These are phyloP conservation scores for Zygosaccharomyces pseudorouxii DNA, from an alignment of 805 yeast species.

Conservation along the genomic window DNA sequence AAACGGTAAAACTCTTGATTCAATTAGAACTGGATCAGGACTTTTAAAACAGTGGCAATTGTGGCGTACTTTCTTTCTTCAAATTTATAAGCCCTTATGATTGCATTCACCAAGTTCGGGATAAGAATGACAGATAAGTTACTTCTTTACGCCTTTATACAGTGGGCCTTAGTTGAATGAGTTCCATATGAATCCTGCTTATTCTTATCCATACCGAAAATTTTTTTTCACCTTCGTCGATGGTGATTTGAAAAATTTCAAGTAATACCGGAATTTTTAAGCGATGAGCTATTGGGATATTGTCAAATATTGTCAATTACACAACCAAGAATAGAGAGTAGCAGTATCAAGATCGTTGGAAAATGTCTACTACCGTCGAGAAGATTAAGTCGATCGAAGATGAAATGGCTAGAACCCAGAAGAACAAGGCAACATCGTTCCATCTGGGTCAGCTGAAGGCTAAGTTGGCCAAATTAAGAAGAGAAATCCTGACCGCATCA, in stretches of 20 bases:
- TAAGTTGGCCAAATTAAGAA: constrained; percentile 87
- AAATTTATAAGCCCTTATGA: neutral
- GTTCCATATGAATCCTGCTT: neutral
- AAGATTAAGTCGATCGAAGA: constrained; percentile 85
- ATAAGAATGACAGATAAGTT: neutral
- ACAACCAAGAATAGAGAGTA: neutral
- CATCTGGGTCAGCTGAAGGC: constrained; percentile 98
- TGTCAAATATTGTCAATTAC: neutral
- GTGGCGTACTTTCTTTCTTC: neutral
- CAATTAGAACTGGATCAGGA: neutral
- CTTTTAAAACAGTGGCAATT: neutral
- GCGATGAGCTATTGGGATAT: constrained; percentile 13
- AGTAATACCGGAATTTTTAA: constrained; percentile 8
- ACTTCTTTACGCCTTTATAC: neutral
- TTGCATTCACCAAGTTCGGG: constrained; percentile 1
- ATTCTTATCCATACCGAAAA: constrained; percentile 10
- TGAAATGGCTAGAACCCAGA: constrained; percentile 97
- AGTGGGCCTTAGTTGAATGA: neutral
- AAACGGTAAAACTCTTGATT: neutral
- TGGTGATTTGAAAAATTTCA: constrained; percentile 7
- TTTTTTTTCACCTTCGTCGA: constrained; percentile 15
- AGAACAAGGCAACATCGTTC: constrained; percentile 95
- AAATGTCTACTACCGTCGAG: constrained; percentile 64
- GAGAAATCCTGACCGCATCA: constrained; percentile 76
- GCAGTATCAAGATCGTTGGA: neutral